phyloP scores from a whole-genome alignment of 2,329 filamentous ascomycete species.

The Colletotrichum lindemuthianum region DNA sequence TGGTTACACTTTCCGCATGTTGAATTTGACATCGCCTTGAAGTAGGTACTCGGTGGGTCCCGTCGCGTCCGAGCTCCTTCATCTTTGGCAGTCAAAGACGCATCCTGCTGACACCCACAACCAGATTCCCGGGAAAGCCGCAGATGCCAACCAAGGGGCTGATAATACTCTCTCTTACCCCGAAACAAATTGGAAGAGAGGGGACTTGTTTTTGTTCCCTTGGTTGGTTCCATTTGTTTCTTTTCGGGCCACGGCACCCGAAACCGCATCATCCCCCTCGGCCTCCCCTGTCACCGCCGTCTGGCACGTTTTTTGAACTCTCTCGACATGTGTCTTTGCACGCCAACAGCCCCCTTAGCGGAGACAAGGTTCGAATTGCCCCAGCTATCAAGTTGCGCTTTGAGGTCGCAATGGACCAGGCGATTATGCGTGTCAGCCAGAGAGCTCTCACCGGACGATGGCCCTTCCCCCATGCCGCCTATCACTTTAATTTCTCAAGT shows the following conservation, averaged over 20 bases:
- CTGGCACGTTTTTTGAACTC: slow-evolving; percentile 14
- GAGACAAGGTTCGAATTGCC: slow-evolving; percentile 4
- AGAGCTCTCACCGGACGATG: background rate
- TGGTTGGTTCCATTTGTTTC: slow-evolving; percentile 17
- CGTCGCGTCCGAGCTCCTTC: background rate
- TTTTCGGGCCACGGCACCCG: slow-evolving; percentile 20
- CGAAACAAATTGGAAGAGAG: slow-evolving; percentile 8
- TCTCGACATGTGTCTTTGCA: background rate
- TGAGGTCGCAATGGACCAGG: slow-evolving; percentile 6
- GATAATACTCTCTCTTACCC: background rate
- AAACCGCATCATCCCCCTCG: slow-evolving; percentile 22
- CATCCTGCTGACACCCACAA: slow-evolving; percentile 2
- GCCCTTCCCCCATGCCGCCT: background rate
- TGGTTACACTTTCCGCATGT: too few species aligned
- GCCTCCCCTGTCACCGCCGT: slow-evolving; percentile 23
- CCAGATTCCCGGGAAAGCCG: slow-evolving; percentile 27
- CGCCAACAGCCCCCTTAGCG: slow-evolving; percentile 19
- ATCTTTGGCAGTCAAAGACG: background rate
- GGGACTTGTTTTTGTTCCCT: slow-evolving; percentile 9
- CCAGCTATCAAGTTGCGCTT: slow-evolving; percentile 9
- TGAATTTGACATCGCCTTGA: background rate
- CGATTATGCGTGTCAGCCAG: background rate
- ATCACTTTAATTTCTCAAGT: too few species aligned
- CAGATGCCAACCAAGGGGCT: slow-evolving; percentile 5
- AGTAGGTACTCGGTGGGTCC: background rate